Base-by-base conservation (phyloP, 2,329 filamentous ascomycete genomes). In the Trichoderma pleuroti region DNA sequence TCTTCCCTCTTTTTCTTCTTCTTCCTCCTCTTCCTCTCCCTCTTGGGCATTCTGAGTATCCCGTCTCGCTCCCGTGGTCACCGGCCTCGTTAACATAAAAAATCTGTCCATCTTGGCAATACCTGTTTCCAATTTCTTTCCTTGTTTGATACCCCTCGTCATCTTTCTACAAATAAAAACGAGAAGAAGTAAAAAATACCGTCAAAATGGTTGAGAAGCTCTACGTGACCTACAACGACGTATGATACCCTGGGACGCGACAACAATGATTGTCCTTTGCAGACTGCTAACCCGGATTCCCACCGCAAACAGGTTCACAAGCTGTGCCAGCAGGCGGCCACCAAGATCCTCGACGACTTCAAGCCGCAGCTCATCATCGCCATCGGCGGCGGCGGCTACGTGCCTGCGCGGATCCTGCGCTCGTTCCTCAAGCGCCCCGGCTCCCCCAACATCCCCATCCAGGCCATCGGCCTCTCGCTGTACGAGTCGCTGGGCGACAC, bases 351-450 rank as follows among this genome's bases (percentile, higher is more conserved):
- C 77, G 85, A 90, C 80, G 89, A 93, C 18, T 94, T 97, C 86
- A 88, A 93, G 80, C 96, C 96, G 49, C 93, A 97, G 82, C 92
- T 99, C 76, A 97, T 99, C 88, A 97, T 99, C 82, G 96, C 96
- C 80, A 98, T 98, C 81, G 96, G 96, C 77, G 96, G 96, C 74
- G 96, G 96, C 77, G 96, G 96, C 78, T 99, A 98, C 83, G 94
- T 99, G 52, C 96, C 96, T 72, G 96, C 96, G 59, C 93, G 96
- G 77, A 99, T 99, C 81, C 89, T 99, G 74, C 93, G 96, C 74
- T 98, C 96, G 24, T 99, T 99, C 87, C 92, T 99, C 81, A 98
- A 97, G 87, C 89, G 90, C 80, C 87, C 93, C 72, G 93, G 92
- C 76, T 88, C 86, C 73, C 90, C 94, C 82, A 99, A 99, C 85